phyloP scores from a whole-genome alignment of 2,329 filamentous ascomycete genomes.

The Xylaria sp. region DNA sequence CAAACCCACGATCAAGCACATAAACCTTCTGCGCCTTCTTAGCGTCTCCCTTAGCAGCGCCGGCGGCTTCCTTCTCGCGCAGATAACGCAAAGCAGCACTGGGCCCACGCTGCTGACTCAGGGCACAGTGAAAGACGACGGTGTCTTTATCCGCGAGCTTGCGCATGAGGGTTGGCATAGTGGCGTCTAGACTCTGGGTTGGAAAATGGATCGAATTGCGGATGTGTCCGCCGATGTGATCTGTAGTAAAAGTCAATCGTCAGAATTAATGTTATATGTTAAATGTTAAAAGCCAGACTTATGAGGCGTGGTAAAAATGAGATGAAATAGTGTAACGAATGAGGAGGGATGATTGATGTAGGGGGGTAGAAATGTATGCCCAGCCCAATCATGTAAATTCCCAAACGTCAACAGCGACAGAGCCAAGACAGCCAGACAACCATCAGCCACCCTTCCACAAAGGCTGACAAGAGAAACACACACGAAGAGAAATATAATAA shows the following conservation, averaged over 20 bases:
- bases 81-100: slow-evolving; percentile 84
- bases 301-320: too few species aligned
- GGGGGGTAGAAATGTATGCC: too few species aligned
- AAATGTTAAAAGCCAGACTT: not conserved
- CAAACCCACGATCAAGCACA: slow-evolving; percentile 86
- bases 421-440: too few species aligned
- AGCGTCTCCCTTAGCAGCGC: slow-evolving; percentile 34
- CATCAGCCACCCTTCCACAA: too few species aligned
- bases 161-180: slow-evolving; percentile 84
- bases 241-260: slow-evolving; percentile 55
- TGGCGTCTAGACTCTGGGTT: slow-evolving; percentile 76
- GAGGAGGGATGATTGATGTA: too few species aligned
- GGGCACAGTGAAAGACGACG: slow-evolving; percentile 93
- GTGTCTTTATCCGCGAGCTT: slow-evolving; percentile 79
- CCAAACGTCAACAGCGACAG: too few species aligned
- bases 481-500: too few species aligned
- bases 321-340: too few species aligned
- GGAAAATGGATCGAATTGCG: slow-evolving; percentile 80
- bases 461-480: too few species aligned
- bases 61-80: slow-evolving; percentile 70
- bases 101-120: slow-evolving; percentile 91
- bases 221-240: slow-evolving; percentile 93
- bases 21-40: slow-evolving; percentile 74
- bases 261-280: not conserved
- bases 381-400: too few species aligned